Evolutionary conservation across 352 stramenopile species (phyloP), one percentile per base, ranked within the genome.

Genomic region (Phytophthora crassamura): DNA sequence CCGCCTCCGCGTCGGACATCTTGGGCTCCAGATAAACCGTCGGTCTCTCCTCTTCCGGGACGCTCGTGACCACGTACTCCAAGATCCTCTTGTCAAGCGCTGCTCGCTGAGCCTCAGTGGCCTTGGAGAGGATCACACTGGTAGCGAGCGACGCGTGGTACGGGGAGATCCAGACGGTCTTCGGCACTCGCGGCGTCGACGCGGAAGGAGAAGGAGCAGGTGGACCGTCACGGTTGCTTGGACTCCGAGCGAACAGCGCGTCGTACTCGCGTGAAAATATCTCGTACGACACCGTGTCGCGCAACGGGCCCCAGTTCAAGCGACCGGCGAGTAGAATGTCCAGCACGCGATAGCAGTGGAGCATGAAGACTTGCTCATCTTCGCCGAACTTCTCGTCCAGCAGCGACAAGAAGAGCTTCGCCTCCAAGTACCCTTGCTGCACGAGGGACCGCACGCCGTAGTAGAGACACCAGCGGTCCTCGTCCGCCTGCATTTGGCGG

Each of bases 381-480:
- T 98, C 92, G 34, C 92, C 93, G 49, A 97, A 91, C 35, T 93
- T 97, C 55, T 98, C 93, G 46, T 98, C 94, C 0, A 98, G 75
- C 14, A 98, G 75, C 3, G 87, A 94, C 16, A 97, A 77, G 45
- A 98, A 98, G 0, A 98, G 64, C 47, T 93, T 94, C 0, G 92
- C 91, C 39, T 98, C 94, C 28, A 95, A 48, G 30, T 90, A 94
- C 9, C 95, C 91, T 56, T 94, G 80, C 12, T 89, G 77, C 0
- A 98, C 79, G 2, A 94, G 62, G 0, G 76, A 65, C 53, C 97
- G 97, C 30, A 96, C 86, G 0, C 94, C 94, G 51, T 98, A 98
- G 66, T 98, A 98, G 20, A 98, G 54, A 32, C 88, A 95, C 94
- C 94, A 98, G 0, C 93, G 79, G 38, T 96, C 84, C 64, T 97